A percentile compares a stretch with the other conserved stretches of the same genome.
These are phyloP conservation scores for Gossypium schwendimanii DNA, from an alignment of 441 rosid genomes.

Conservation along the genomic window DNA sequence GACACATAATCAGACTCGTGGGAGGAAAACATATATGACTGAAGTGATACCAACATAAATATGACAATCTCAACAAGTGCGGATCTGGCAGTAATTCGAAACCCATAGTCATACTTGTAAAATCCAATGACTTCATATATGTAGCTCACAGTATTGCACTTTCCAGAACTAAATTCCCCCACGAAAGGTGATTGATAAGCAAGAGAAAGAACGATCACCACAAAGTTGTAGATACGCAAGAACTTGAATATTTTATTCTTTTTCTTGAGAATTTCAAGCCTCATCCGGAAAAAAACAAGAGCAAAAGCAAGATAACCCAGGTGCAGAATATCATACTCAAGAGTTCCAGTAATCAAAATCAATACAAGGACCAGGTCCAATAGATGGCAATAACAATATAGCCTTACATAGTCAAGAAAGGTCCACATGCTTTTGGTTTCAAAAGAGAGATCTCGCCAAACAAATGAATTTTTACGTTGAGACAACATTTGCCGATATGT, in stretches of 20 bases:
- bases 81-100: conserved; percentile 92
- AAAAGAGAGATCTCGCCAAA: conserved; percentile 91
- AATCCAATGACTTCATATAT: conserved; percentile 85
- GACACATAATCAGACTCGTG: conserved; percentile 84
- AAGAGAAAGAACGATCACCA: conserved; percentile 79
- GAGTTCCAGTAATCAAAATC: conserved; percentile 94
- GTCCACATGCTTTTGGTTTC: conserved; percentile 99
- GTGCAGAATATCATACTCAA: conserved; percentile 92
- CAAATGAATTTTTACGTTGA: conserved; percentile 72
- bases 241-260: conserved; percentile 87
- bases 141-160: conserved; percentile 54
- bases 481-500: conserved; percentile 81
- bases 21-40: conserved; percentile 90
- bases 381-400: conserved; percentile 85
- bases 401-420: conserved; percentile 82
- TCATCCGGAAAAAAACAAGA: conserved; percentile 89
- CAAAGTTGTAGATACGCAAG: conserved; percentile 94
- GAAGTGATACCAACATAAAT: conserved; percentile 86
- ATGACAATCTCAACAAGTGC: conserved; percentile 93
- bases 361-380: conserved; percentile 89
- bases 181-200: conserved; percentile 96
- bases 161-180: conserved; percentile 67
- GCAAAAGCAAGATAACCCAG: conserved; percentile 99
- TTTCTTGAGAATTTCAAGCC: conserved; percentile 90
- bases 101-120: conserved; percentile 93